phyloP scores from a whole-genome alignment of 2,329 filamentous ascomycete species.

The Ilyonectria robusta region DNA sequence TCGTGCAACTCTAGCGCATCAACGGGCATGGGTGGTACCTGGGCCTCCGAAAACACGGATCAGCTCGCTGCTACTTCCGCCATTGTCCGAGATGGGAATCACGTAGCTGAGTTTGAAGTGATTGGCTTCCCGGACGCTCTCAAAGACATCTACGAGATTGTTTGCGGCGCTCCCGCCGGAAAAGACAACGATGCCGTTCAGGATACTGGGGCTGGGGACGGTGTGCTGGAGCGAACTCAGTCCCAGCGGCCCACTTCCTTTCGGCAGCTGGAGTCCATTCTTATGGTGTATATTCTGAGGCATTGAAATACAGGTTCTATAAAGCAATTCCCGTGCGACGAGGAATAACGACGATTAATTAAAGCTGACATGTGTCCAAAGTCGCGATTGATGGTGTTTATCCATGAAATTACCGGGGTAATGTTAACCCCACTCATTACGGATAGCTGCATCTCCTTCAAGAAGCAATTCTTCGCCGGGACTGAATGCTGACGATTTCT shows the following conservation, averaged over 20 bases:
- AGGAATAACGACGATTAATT: not conserved
- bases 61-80: constrained; percentile 92
- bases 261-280: constrained; percentile 43
- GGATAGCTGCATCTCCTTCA: constrained; percentile 24
- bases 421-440: not conserved
- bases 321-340: not conserved
- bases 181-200: constrained; percentile 79
- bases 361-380: constrained; percentile 29
- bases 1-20: constrained; percentile 17
- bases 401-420: constrained; percentile 24
- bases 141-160: constrained; percentile 92
- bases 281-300: constrained; percentile 33
- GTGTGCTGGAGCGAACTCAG: constrained; percentile 35
- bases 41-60: constrained; percentile 96
- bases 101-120: constrained; percentile 83
- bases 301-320: constrained; percentile 29
- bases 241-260: constrained; percentile 40
- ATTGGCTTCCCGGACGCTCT: constrained; percentile 73
- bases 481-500: constrained; percentile 1
- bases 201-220: constrained; percentile 34
- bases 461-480: not conserved
- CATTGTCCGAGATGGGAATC: constrained; percentile 96
- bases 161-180: constrained; percentile 96
- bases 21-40: constrained; percentile 63
- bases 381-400: constrained; percentile 15